Evolutionary conservation across 306 rosid species (phyloP).

Genomic region (Senna siamea): DNA sequence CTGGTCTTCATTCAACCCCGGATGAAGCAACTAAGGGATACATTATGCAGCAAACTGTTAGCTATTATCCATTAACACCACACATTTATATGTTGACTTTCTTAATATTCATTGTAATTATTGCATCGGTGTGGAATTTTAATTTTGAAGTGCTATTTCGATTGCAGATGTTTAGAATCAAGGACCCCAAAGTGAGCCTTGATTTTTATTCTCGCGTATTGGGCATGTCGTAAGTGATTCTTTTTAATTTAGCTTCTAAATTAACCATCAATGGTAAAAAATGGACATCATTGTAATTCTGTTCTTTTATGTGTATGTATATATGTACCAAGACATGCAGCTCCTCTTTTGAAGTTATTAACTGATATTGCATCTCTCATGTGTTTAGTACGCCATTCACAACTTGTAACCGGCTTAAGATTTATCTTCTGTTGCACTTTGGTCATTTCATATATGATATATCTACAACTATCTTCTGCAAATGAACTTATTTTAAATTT

Average conservation of each 20-base stretch:
- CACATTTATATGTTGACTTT: not conserved
- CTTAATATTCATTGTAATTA: not conserved
- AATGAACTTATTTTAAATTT: constrained; percentile 9
- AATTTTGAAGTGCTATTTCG: not conserved
- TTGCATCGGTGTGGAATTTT: too few relatives aligned
- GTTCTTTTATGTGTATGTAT: not conserved
- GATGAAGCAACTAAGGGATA: constrained; percentile 64
- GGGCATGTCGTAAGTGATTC: constrained; percentile 88
- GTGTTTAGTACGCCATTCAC: not conserved
- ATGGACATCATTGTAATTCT: not conserved
- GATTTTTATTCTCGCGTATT: constrained; percentile 85
- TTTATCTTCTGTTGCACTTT: not conserved
- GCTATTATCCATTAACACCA: not conserved
- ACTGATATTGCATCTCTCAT: not conserved
- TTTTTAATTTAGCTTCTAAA: not conserved
- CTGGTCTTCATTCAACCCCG: constrained; percentile 53
- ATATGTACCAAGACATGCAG: not conserved
- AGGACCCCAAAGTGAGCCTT: constrained; percentile 89
- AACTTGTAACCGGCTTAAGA: not conserved
- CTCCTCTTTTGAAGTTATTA: not conserved
- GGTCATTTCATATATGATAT: not conserved
- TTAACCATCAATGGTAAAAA: constrained; percentile 3
- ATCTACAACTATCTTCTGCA: not conserved
- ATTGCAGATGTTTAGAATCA: constrained; percentile 73
- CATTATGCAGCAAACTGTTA: constrained; percentile 66